Percentiles rank a stretch among this genome's conserved stretches.
These are phyloP conservation scores for Quercus lobata DNA, from an alignment of 331 rosid species.

Conservation along the genomic window DNA sequence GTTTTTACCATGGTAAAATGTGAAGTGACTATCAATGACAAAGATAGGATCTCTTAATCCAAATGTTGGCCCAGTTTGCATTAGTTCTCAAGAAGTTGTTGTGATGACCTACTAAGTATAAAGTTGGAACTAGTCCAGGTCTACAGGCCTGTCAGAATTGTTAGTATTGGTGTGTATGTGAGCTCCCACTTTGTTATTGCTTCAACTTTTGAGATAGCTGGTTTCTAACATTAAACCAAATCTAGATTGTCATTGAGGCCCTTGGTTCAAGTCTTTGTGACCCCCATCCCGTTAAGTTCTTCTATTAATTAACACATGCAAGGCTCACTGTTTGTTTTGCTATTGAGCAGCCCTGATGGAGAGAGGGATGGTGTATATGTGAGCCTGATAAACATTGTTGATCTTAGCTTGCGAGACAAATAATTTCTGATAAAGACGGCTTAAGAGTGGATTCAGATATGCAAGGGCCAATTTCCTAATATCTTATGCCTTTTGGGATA, in stretches of 20 bases:
- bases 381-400: not conserved
- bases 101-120: not conserved
- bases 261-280: not conserved
- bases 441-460: not conserved
- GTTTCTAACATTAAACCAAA: not conserved
- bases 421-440: not conserved
- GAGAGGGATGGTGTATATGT: not conserved
- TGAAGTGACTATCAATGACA: not conserved
- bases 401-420: not conserved
- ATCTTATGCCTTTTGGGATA: not conserved
- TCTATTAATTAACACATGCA: not conserved
- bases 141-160: not conserved
- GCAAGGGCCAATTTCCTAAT: not conserved
- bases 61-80: not conserved
- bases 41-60: not conserved
- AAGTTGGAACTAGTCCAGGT: not conserved
- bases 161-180: not conserved
- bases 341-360: not conserved
- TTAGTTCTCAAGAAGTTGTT: not conserved
- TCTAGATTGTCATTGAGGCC: not conserved
- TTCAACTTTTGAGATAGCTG: not conserved
- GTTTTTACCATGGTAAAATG: not conserved
- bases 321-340: not conserved
- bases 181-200: not conserved
- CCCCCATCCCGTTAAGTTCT: not conserved